Evolutionary conservation across 2,329 filamentous ascomycete genomes (phyloP), one percentile per base, ranked within the genome.

Genomic region (Fusarium devonianum): DNA sequence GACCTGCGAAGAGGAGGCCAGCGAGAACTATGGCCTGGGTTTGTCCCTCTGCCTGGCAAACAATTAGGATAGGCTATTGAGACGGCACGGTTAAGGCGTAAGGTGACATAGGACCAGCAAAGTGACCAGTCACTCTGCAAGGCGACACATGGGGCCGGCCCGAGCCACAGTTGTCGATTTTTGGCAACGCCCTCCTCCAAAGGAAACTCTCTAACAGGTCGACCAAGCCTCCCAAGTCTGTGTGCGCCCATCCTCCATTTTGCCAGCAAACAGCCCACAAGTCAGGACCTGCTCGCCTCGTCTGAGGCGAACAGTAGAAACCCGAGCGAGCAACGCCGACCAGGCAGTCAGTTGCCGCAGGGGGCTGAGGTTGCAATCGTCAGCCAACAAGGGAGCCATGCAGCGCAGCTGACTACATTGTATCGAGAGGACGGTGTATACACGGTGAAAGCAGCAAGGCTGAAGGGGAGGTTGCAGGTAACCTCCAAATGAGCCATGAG

Each of bases 141-240:
- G 55, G 39, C 59, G 41, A 56, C 61, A 61, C 63, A 64, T 66
- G 63, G 61, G 63, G 35, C 63, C 63, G 63, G 63, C 61, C 63
- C 63, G 63, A 64, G 63, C 58, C 62, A 63, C 44, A 39, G 33
- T 39, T 38, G 39, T 33, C 47, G 32, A 58, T 44, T 48, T 22
- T 23, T 42, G 23, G 43, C 45, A 37, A 32, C 29, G 39, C 41
- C 51, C 35, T 18, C 37, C 40, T 32, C 30, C 26, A 22, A 43
- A 23, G 34, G 30, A 23, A 18, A 30, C 32, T 41, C 38, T 35
- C 22, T 30, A 43, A 58, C 30, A 63, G 53, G 4, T 45, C 30
- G n/a, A n/a, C n/a, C n/a, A n/a, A n/a, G n/a, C n/a, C n/a, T n/a
- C n/a, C n/a, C n/a, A n/a, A n/a, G n/a, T n/a, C n/a, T n/a, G n/a